phyloP scores from a whole-genome alignment of 2,329 filamentous ascomycete genomes.

The Diaporthe citri region DNA sequence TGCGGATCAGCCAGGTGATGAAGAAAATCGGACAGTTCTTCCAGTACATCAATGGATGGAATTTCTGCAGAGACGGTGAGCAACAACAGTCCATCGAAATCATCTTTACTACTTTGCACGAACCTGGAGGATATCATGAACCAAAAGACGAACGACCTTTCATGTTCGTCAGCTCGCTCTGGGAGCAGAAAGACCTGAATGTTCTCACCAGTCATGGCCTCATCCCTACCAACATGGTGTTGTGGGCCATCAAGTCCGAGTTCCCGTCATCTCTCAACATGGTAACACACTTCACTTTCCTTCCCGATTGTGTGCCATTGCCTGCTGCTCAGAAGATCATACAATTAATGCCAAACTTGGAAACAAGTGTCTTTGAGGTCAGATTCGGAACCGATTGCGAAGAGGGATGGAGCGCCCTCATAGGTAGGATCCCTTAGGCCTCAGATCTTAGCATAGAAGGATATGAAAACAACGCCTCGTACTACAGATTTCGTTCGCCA shows the following conservation, averaged over 20 bases:
- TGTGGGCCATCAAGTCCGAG: not conserved
- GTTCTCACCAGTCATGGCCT: accelerated
- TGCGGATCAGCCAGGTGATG: not conserved
- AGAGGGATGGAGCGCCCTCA: not conserved
- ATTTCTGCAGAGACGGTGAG: not conserved
- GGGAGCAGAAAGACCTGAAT: accelerated
- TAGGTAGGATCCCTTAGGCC: not conserved
- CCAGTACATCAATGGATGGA: not conserved
- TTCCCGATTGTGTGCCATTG: not conserved
- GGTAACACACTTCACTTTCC: not conserved
- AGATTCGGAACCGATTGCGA: not conserved
- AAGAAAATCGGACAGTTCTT: not conserved
- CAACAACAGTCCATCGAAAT: not conserved
- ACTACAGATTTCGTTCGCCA: not conserved
- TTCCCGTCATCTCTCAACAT: not conserved
- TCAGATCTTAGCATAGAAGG: too few relatives aligned
- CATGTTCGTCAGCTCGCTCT: not conserved
- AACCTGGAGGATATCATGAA: not conserved
- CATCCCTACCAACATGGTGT: not conserved
- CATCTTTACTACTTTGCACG: too few relatives aligned
- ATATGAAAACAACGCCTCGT: too few relatives aligned
- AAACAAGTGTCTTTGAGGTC: not conserved
- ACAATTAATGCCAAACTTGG: not conserved
- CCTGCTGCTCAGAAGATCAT: not conserved
- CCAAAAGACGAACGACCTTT: not conserved